Evolutionary conservation across 192 early-diverging fungal genomes (phyloP).

Genomic region (Phlyctochytrium planicorne): DNA sequence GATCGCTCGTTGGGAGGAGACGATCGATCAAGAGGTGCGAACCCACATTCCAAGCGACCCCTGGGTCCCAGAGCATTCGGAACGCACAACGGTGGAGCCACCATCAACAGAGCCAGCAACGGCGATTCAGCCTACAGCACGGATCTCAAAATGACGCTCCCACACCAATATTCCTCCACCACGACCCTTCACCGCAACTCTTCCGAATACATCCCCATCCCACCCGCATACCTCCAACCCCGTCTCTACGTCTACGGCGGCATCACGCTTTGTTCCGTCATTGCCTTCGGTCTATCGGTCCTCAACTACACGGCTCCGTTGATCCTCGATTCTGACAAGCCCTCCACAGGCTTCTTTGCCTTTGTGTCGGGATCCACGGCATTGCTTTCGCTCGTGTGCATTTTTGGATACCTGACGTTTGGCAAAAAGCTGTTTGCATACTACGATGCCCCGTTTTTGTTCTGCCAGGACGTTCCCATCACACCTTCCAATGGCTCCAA

Average conservation of each 20-base stretch:
- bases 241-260: not conserved
- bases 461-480: constrained; percentile 7
- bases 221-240: not conserved
- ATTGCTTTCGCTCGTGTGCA: not conserved
- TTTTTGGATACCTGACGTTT: not conserved
- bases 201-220: constrained; percentile 10
- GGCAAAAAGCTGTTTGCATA: not conserved
- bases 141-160: no score
- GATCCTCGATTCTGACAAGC: not conserved
- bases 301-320: not conserved
- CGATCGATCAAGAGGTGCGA: not conserved
- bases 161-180: no score
- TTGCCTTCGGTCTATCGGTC: not conserved
- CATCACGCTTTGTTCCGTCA: not conserved
- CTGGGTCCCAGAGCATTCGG: not conserved
- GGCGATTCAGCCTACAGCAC: not conserved
- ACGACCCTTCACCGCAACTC: no score
- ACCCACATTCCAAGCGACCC: not conserved
- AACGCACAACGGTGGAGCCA: not conserved
- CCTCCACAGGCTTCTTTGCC: not conserved
- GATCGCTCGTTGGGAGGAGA: not conserved
- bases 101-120: not conserved
- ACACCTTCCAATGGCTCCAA: not conserved
- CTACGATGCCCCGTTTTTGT: constrained; percentile 5
- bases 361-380: not conserved